phyloP scores from a whole-genome alignment of 768 basidiomycete genomes.

The Nevesoporus exiguus region DNA sequence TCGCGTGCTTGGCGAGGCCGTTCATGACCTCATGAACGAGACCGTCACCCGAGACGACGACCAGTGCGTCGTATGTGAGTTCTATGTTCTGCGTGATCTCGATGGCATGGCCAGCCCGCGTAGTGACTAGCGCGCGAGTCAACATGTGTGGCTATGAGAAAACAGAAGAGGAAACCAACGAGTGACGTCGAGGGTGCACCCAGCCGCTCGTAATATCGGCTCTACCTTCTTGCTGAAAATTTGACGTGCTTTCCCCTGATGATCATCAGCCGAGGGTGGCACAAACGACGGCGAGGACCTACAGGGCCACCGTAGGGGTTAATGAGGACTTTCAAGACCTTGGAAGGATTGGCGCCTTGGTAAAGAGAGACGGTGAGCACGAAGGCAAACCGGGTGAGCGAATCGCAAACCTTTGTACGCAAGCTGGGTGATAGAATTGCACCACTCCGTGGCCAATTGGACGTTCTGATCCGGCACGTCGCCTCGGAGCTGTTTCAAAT shows the following conservation, averaged over 20 bases:
- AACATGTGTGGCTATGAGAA: background rate
- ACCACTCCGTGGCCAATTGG: constrained; percentile 46
- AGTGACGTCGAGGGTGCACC: constrained; percentile 57
- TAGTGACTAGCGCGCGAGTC: constrained; percentile 49
- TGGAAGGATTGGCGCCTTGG: constrained; percentile 50
- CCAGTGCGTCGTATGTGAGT: constrained; percentile 66
- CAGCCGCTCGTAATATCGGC: constrained; percentile 68
- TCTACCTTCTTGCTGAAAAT: constrained; percentile 58
- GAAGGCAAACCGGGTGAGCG: background rate
- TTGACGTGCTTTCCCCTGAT: constrained; percentile 57
- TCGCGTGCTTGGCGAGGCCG: constrained; percentile 66
- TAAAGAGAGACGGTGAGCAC: background rate
- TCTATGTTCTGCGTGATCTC: constrained; percentile 57
- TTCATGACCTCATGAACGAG: constrained; percentile 81
- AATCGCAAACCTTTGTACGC: constrained; percentile 54
- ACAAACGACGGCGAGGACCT: constrained; percentile 23
- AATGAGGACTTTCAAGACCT: constrained; percentile 64
- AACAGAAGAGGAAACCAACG: constrained; percentile 41
- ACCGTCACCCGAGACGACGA: constrained; percentile 81
- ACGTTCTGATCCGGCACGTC: constrained; percentile 35
- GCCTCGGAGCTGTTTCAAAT: constrained; percentile 40
- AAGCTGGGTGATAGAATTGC: constrained; percentile 46
- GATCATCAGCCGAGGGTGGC: constrained; percentile 1
- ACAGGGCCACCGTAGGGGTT: constrained; percentile 83
- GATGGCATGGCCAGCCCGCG: constrained; percentile 57